Evolutionary conservation across 495 filamentous ascomycete species (phyloP), one percentile per base, ranked within the genome.

Genomic region (Lasiosphaeria hispida): DNA sequence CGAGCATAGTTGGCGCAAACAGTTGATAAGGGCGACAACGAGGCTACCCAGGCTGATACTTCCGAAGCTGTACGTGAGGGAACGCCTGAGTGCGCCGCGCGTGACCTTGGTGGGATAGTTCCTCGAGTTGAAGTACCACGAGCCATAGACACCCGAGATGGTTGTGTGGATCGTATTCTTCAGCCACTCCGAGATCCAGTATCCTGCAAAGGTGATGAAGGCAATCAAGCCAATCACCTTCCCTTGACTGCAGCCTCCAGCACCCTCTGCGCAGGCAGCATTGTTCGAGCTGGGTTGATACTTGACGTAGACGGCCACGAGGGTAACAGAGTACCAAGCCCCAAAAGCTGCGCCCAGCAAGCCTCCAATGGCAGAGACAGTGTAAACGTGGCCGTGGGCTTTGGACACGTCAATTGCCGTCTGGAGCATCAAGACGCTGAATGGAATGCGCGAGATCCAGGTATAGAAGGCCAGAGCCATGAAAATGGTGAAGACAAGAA

Each of bases 161-260:
- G 87, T 91, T 34, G 85, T 87, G 70, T 97, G 92, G 37, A 96
- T 87, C 13, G 87, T 90, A 69, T 96, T 96, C 74, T 96, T 96
- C 55, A 96, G 68, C 81, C 87, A 91, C 67, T 96, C 92, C 19
- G 86, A 87, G 61, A 96, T 84, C 93, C 92, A 97, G 73, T 95
- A 96, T 64, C 81, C 84, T 19, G 91, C 90, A 65, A 96, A 96
- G 0, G 91, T 95, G 51, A 91, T 82, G 72, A 95, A 96, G 19
- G 89, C 87, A 15, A 92, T 74, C 19, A 97, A 74, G 0, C 93
- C 92, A 57, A 90, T 89, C 36, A 96, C 90, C 60, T 87, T 91
- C 13, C 76, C 89, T 3, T 63, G 77, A 57, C 85, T 86, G 68
- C 92, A 96, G n/a, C 82, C 82, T 0, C 87, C 87, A 11, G 76